These are phyloP conservation scores for Vitis vinifera DNA, from an alignment of 164 flowering plant species.

Conservation along the genomic window DNA sequence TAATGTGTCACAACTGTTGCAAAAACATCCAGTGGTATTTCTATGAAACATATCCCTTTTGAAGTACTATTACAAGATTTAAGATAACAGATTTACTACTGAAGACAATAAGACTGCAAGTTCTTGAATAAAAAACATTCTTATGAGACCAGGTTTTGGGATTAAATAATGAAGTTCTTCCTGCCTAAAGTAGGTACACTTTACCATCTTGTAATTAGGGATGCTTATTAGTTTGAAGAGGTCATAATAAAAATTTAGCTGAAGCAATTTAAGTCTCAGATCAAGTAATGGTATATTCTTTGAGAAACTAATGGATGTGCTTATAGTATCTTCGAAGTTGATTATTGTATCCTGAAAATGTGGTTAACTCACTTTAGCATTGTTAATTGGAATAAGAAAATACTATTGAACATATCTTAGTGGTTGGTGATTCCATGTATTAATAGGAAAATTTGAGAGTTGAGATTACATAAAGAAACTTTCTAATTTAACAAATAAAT, in stretches of 20 bases:
- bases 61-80: background rate
- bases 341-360: background rate
- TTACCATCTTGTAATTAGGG: too few relatives aligned
- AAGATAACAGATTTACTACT: background rate
- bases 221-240: background rate
- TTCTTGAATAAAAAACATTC: background rate
- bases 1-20: background rate
- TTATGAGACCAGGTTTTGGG: background rate
- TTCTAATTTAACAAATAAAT: too few relatives aligned
- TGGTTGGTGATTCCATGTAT: too few relatives aligned
- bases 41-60: background rate
- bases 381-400: too few relatives aligned
- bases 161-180: background rate
- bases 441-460: too few relatives aligned
- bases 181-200: too few relatives aligned
- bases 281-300: background rate
- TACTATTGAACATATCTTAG: too few relatives aligned
- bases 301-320: background rate
- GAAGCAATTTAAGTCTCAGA: background rate
- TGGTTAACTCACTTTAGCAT: background rate
- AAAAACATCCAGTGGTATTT: background rate
- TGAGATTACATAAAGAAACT: too few relatives aligned
- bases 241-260: background rate
- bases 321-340: background rate
- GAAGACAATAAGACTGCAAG: background rate